phyloP scores from a whole-genome alignment of 2,329 filamentous ascomycete genomes.

The Pseudocercospora pini-densiflorae region DNA sequence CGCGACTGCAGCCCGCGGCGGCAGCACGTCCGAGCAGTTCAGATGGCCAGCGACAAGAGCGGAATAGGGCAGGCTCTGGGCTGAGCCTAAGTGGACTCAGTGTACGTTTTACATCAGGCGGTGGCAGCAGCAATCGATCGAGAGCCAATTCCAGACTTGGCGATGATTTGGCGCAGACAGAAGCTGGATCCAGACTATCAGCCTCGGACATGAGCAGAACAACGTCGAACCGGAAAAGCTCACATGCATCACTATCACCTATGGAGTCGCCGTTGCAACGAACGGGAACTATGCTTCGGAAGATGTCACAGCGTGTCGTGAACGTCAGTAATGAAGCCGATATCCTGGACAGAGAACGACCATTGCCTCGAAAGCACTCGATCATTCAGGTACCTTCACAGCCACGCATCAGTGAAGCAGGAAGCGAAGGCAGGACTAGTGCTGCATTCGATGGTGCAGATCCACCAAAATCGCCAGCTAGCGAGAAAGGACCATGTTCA shows the following conservation, averaged over 20 bases:
- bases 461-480: conserved; percentile 33
- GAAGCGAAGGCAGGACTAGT: background rate
- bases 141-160: conserved; percentile 55
- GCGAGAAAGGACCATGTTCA: conserved; percentile 40
- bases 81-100: conserved; percentile 50
- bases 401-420: conserved; percentile 12
- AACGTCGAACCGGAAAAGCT: conserved; percentile 52
- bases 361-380: conserved; percentile 65
- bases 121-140: conserved; percentile 41
- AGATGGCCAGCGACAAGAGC: conserved; percentile 52
- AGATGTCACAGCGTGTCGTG: conserved; percentile 96
- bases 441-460: conserved; percentile 31
- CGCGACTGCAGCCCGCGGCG: conserved; percentile 55
- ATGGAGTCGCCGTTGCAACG: conserved; percentile 53
- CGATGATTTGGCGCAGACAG: conserved; percentile 65
- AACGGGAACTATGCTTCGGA: conserved; percentile 58
- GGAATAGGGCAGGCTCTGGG: conserved; percentile 34
- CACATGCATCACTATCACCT: conserved; percentile 49
- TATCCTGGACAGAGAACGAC: conserved; percentile 77
- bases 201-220: conserved; percentile 55
- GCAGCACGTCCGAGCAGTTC: conserved; percentile 46
- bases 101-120: conserved; percentile 56
- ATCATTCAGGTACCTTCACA: conserved; percentile 35
- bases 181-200: conserved; percentile 56
- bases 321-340: conserved; percentile 95